phyloP scores from a whole-genome alignment of 2,329 filamentous ascomycete species.

The Calonectria hawksworthii region DNA sequence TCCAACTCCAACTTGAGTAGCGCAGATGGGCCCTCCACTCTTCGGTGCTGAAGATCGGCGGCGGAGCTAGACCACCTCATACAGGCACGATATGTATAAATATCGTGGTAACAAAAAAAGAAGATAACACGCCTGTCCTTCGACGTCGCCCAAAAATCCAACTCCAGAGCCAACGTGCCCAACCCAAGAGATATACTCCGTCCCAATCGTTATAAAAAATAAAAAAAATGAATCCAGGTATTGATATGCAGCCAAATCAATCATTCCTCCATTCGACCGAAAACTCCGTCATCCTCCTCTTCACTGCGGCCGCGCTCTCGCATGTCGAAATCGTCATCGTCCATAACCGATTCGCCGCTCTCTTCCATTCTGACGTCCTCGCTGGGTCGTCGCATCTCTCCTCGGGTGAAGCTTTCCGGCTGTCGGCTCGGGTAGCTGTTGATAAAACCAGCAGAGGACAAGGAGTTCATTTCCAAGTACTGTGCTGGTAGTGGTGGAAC shows the following conservation, averaged over 20 bases:
- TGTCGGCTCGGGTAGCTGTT: constrained; percentile 73
- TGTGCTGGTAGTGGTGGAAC: constrained; percentile 89
- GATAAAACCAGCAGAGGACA: constrained; percentile 74
- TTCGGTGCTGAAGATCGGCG: constrained; percentile 76
- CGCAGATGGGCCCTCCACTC: constrained; percentile 67
- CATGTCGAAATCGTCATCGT: constrained; percentile 77
- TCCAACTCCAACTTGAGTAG: constrained; percentile 37
- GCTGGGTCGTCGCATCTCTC: constrained; percentile 63
- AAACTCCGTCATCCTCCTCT: constrained; percentile 95
- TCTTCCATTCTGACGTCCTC: constrained; percentile 79
- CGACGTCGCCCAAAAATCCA: constrained; percentile 52
- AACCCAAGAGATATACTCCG: constrained; percentile 44
- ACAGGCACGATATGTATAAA: constrained; percentile 54
- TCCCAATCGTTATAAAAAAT: constrained; percentile 31
- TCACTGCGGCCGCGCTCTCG: constrained; percentile 77
- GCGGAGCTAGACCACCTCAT: constrained; percentile 74
- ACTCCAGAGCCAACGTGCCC: constrained; percentile 50
- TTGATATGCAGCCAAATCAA: constrained; percentile 41
- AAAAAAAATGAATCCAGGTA: constrained; percentile 38
- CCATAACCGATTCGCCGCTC: constrained; percentile 73
- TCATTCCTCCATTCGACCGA: constrained; percentile 95
- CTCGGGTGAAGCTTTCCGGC: constrained; percentile 76
- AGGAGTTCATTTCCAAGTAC: constrained; percentile 74
- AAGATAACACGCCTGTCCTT: constrained; percentile 56
- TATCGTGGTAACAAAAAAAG: constrained; percentile 66